These are phyloP conservation scores for Chaetomiaceae sp. DNA, from an alignment of 2,329 filamentous ascomycete species.

Conservation along the genomic window DNA sequence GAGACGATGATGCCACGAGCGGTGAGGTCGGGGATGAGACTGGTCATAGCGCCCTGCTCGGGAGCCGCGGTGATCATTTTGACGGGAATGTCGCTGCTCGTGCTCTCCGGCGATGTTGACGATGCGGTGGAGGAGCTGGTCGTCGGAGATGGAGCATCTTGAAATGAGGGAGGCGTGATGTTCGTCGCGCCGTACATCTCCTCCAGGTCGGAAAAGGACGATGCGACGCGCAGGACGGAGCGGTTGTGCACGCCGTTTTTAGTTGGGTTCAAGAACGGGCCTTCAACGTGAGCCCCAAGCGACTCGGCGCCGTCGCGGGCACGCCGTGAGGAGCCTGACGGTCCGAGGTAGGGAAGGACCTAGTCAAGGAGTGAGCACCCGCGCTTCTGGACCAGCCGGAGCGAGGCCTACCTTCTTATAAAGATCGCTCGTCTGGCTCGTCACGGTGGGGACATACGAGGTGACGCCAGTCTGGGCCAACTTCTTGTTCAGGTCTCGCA, in stretches of 20 bases:
- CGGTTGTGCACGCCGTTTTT: conserved; percentile 85
- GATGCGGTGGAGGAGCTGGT: neutral
- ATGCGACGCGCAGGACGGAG: conserved; percentile 62
- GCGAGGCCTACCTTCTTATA: conserved; percentile 65
- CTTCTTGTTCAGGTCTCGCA: conserved; percentile 65
- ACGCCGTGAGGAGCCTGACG: conserved; percentile 57
- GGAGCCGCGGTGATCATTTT: conserved; percentile 85
- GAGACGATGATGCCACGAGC: conserved; percentile 67
- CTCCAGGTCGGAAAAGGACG: conserved; percentile 61
- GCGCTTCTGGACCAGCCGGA: too few species aligned
- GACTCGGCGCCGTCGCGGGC: conserved; percentile 74
- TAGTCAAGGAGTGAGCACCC: conserved; percentile 27
- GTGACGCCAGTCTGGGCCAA: conserved; percentile 80
- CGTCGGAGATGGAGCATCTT: neutral
- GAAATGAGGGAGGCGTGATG: conserved; percentile 47
- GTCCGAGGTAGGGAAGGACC: conserved; percentile 72
- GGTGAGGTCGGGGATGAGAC: conserved; percentile 63
- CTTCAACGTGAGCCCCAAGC: conserved; percentile 85
- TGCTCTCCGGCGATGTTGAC: neutral
- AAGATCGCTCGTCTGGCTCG: conserved; percentile 73
- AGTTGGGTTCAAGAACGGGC: conserved; percentile 75
- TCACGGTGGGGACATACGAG: conserved; percentile 80
- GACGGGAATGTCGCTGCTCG: conserved; percentile 44
- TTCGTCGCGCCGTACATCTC: conserved; percentile 70
- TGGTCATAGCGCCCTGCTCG: conserved; percentile 67